These are phyloP conservation scores for Lecanicillium sp. DNA, from an alignment of 2,329 filamentous ascomycete species.

Conservation along the genomic window DNA sequence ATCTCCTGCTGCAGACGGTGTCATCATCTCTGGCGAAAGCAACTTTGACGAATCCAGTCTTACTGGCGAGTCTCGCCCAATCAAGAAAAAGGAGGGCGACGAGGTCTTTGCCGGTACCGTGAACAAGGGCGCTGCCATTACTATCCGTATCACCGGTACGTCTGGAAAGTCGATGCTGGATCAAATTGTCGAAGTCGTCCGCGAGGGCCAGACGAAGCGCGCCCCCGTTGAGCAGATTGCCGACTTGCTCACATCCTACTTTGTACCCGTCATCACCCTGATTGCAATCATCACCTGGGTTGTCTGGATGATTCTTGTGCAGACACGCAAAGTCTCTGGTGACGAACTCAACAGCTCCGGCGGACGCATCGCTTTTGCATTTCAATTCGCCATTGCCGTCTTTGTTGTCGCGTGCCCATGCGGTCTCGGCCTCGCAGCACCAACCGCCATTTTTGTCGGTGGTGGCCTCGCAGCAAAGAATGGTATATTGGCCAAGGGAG, in stretches of 20 bases:
- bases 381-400: constrained; percentile 77
- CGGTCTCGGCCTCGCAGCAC: constrained; percentile 74
- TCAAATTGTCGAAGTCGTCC: constrained; percentile 67
- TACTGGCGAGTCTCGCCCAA: constrained; percentile 66
- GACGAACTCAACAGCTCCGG: constrained; percentile 49
- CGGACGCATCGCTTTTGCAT: constrained; percentile 64
- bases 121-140: constrained; percentile 58
- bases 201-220: constrained; percentile 67
- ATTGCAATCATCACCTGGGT: constrained; percentile 65
- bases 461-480: constrained; percentile 70
- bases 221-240: constrained; percentile 70
- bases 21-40: constrained; percentile 52
- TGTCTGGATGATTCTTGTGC: constrained; percentile 59
- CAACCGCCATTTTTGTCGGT: constrained; percentile 78
- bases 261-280: constrained; percentile 64
- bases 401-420: constrained; percentile 85
- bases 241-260: constrained; percentile 65
- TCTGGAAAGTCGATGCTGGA: constrained; percentile 69
- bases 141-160: constrained; percentile 54
- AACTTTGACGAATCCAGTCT: constrained; percentile 85
- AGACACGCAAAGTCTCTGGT: constrained; percentile 45
- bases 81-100: constrained; percentile 56
- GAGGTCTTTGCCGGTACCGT: constrained; percentile 65
- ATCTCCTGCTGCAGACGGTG: constrained; percentile 79
- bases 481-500: constrained; percentile 76